Base-by-base conservation (phyloP, 441 rosid species). In the Eutrema salsugineum region DNA sequence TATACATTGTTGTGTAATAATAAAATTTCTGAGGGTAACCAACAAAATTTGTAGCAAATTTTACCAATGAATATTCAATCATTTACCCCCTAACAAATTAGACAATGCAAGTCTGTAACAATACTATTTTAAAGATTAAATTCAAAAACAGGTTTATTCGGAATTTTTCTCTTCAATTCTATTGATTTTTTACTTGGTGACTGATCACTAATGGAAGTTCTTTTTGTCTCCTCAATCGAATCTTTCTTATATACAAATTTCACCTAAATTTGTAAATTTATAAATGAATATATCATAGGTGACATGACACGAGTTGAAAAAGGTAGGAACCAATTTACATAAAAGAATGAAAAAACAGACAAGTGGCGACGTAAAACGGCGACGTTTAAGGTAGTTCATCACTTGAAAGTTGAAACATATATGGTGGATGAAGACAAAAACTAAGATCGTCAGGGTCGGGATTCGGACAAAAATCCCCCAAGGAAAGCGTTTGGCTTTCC, bases 401-500 rank as follows among this genome's bases (percentile, higher is more conserved):
- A 58, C 46, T 38, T 39, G 14, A 27, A n/a, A n/a, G n/a, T n/a
- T n/a, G n/a, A n/a, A n/a, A 20, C 64, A 36, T 12, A 17, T 35
- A 12, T 28, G 69, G 50, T 53, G 42, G 48, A 60, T 14, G 33
- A 51, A 61, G 50, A 53, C 55, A 33, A 56, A 15, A 35, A 59
- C 6, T 12, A n/a, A n/a, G 5, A 57, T 57, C 16, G 48, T 51
- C 61, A 28, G 38, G 38, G 20, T 47, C 68, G 55, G 14, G 63
- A n/a, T n/a, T n/a, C n/a, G n/a, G n/a, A 28, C 44, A 20, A 54
- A 46, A 44, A 60, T 19, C 16, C 33, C 33, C 36, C 72, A 30
- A 66, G 76, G 56, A 54, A 77, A 72, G 78, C 79, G 73, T 75
- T 68, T 38, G 62, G 79, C 53, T 50, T 67, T n/a, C 27, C 53